A percentile compares a stretch with the other conserved stretches of the same genome.
phyloP scores from a whole-genome alignment of 805 yeast species.

The Myxozyma monticola region DNA sequence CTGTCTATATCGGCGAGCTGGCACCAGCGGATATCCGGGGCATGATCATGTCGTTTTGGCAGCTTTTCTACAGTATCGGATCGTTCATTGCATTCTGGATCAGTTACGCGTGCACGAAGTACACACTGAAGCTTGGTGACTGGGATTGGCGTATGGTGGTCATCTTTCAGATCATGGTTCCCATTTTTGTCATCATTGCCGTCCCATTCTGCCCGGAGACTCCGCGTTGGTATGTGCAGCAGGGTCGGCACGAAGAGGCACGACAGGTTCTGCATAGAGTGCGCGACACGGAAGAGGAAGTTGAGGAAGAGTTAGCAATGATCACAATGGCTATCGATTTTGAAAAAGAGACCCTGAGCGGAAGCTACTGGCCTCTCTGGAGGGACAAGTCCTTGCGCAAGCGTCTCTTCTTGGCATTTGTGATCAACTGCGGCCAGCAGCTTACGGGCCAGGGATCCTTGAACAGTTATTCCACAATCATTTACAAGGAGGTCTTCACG shows the following conservation, averaged over 20 bases:
- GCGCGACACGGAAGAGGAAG: conserved; percentile 39
- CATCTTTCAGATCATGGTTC: conserved; percentile 52
- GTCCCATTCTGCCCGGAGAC: conserved; percentile 52
- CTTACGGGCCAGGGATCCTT: conserved; percentile 48
- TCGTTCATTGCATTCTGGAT: conserved; percentile 40
- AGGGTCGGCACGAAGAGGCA: conserved; percentile 35
- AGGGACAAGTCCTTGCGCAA: conserved; percentile 10
- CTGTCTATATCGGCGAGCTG: conserved; percentile 37
- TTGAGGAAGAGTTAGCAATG: conserved; percentile 39
- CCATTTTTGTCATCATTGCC: conserved; percentile 44
- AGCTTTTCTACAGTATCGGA: conserved; percentile 37
- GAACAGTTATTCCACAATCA: conserved; percentile 48
- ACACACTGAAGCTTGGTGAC: conserved; percentile 41
- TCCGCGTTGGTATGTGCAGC: conserved; percentile 46
- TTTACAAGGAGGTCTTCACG: conserved; percentile 47
- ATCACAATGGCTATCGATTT: conserved; percentile 40
- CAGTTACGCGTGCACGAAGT: conserved; percentile 44
- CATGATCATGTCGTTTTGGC: conserved; percentile 31
- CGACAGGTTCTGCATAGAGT: conserved; percentile 29
- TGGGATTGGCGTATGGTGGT: conserved; percentile 49
- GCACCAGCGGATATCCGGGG: conserved; percentile 35
- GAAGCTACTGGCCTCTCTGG: conserved; percentile 11
- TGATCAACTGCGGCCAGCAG: conserved; percentile 31
- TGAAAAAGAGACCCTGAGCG: conserved; percentile 44
- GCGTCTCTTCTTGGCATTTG: conserved; percentile 12